These are phyloP conservation scores for Solanum clarkiae DNA, from an alignment of 257 asterid species.

Conservation along the genomic window DNA sequence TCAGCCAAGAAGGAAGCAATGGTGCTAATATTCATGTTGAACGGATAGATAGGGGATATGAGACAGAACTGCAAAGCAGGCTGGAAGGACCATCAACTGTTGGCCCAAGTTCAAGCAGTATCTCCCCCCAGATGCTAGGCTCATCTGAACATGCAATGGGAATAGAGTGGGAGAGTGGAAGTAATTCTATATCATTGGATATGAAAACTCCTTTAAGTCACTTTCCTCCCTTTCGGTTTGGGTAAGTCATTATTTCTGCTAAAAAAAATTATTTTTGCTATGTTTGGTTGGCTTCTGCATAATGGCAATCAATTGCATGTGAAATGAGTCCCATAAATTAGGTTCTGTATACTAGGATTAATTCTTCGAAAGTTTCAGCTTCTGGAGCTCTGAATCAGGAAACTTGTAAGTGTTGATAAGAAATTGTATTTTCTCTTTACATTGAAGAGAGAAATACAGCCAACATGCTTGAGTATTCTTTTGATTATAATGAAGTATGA, in stretches of 20 bases:
- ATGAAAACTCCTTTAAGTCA: conserved; percentile 87
- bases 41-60: conserved; percentile 47
- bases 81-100: conserved; percentile 30
- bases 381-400: background rate
- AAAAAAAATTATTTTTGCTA: conserved; percentile 3
- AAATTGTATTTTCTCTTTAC: background rate
- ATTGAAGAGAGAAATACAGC: background rate
- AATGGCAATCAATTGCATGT: background rate
- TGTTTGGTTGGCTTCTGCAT: conserved; percentile 1
- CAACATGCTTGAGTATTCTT: background rate
- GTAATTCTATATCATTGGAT: conserved; percentile 72
- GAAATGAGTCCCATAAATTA: background rate
- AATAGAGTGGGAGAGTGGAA: conserved; percentile 65
- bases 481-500: background rate
- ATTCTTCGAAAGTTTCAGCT: background rate
- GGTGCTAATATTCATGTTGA: conserved; percentile 39
- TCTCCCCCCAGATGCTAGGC: conserved; percentile 54
- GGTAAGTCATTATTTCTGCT: conserved; percentile 47
- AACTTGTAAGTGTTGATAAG: background rate
- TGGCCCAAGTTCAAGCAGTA: conserved; percentile 43
- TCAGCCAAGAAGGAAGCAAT: conserved; percentile 64
- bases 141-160: conserved; percentile 50
- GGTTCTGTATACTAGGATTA: background rate
- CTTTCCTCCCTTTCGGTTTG: conserved; percentile 93
- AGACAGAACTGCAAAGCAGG: conserved; percentile 35